These are phyloP conservation scores for Taiozyma sp. DNA, from an alignment of 1,139 yeast species.

Conservation along the genomic window DNA sequence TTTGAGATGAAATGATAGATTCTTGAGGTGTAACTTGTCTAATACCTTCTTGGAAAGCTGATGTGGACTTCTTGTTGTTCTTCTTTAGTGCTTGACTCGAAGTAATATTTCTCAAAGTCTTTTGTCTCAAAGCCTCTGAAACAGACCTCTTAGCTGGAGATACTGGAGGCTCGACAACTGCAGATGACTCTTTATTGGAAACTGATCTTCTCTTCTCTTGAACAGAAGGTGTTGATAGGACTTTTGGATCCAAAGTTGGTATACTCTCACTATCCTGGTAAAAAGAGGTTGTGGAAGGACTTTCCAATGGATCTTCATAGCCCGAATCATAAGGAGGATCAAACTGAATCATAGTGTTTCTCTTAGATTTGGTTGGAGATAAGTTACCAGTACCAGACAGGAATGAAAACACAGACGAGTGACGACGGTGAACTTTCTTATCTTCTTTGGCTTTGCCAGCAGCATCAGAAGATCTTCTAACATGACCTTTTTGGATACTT, in stretches of 20 bases:
- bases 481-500: constrained; percentile 13
- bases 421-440: constrained; percentile 26
- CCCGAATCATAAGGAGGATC: constrained; percentile 1
- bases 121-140: constrained; percentile 49
- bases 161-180: neutral
- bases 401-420: constrained; percentile 43
- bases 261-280: constrained; percentile 6
- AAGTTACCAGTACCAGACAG: constrained; percentile 25
- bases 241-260: constrained; percentile 14
- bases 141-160: constrained; percentile 33
- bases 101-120: constrained; percentile 24
- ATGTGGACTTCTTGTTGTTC: constrained; percentile 60
- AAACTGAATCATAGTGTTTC: neutral
- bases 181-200: constrained; percentile 30
- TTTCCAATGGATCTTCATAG: neutral
- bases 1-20: constrained; percentile 69
- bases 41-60: constrained; percentile 94
- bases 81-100: constrained; percentile 24
- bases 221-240: neutral
- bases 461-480: constrained; percentile 18
- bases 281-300: constrained; percentile 14
- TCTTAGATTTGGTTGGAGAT: constrained; percentile 8
- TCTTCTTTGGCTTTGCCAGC: constrained; percentile 10
- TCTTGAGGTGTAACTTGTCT: constrained; percentile 70
- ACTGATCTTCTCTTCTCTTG: constrained; percentile 31